Percentiles rank a stretch among this genome's conserved stretches.
These are phyloP conservation scores for Tremellales sp. DNA, from an alignment of 1,284 basidiomycete genomes.

Conservation along the genomic window DNA sequence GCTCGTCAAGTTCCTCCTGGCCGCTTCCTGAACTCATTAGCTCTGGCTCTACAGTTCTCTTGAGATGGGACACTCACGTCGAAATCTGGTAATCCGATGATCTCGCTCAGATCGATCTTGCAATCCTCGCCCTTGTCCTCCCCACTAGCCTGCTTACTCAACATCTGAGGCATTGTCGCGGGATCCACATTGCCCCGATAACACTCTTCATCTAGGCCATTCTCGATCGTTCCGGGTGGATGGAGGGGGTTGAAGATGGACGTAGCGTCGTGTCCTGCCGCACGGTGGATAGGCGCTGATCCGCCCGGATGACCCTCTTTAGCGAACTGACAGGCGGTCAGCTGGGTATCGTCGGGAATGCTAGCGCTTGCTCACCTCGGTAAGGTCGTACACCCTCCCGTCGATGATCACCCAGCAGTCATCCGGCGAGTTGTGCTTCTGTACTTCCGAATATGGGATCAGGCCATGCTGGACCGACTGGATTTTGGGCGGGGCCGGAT, in stretches of 20 bases:
- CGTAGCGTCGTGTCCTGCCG: constrained; percentile 44
- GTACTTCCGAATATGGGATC: too few species aligned
- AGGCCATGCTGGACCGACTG: too few species aligned
- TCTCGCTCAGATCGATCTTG: constrained; percentile 37
- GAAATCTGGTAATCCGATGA: constrained; percentile 47
- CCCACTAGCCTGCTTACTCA: constrained; percentile 8
- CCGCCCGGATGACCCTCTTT: constrained; percentile 43
- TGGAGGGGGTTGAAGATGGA: constrained; percentile 43
- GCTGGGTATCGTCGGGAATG: background rate
- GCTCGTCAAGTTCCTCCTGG: constrained; percentile 31
- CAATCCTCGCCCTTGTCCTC: constrained; percentile 18
- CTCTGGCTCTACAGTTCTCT: background rate
- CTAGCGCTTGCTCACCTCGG: constrained; percentile 27
- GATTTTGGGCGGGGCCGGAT: too few species aligned
- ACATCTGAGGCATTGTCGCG: constrained; percentile 25
- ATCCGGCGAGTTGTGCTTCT: constrained; percentile 39
- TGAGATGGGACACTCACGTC: constrained; percentile 32
- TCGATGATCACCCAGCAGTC: constrained; percentile 47
- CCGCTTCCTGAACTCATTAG: constrained; percentile 31
- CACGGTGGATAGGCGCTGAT: constrained; percentile 29
- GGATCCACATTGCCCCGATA: constrained; percentile 27
- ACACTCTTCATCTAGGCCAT: constrained; percentile 33
- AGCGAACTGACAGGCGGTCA: constrained; percentile 34
- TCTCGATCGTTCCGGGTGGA: constrained; percentile 45
- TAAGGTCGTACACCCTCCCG: constrained; percentile 46